Base-by-base conservation (phyloP, 2,329 filamentous ascomycete genomes). In the Orbilia brochopaga region DNA sequence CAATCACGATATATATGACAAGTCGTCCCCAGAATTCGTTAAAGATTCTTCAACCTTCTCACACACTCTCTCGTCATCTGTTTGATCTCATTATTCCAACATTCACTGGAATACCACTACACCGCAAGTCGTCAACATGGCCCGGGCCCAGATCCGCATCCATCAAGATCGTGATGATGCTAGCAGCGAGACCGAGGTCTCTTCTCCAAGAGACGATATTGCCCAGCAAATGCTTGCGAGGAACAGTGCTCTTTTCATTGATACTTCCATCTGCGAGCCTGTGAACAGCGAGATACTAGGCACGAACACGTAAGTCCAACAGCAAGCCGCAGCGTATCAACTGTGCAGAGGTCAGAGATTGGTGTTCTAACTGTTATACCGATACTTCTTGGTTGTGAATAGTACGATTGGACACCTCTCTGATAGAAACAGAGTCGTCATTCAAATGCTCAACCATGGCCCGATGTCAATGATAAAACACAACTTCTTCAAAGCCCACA, bases 281-380 rank as follows among this genome's bases (percentile, higher is more conserved):
- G n/a, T 72, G n/a, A 57, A 52, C 24, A 44, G 60, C 32, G 67
- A 72, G 13, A 48, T 65, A 6, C 30, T 65, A 1, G 67, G 67
- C 13, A 35, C 53, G n/a, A 65, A 65, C 24, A 44, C 50, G 67
- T 72, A 54, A 51, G 64, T 52, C 13, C 6, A 35, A 30, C 35
- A 32, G 21, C 50, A 8, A 24, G 11, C 21, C 7, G 11, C 46
- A 21, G 19, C 19, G 8, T 11, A 51, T 3, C 57, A 48, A 11
- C 55, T 8, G 32, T 27, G 27, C 40, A 17, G n/a, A 15, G 24
- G 10, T 52, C 1, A 15, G 10, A 44, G n/a, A n/a, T n/a, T 32
- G 3, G 46, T 23, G 15, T 51, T 7, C 17, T 3, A 32, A 32
- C 8, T 32, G 3, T 8, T 3, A 3, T 44, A 23, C 27, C 27